Conservation (phyloP, 805 yeast genomes). For the Danielia reshetovae region DNA sequence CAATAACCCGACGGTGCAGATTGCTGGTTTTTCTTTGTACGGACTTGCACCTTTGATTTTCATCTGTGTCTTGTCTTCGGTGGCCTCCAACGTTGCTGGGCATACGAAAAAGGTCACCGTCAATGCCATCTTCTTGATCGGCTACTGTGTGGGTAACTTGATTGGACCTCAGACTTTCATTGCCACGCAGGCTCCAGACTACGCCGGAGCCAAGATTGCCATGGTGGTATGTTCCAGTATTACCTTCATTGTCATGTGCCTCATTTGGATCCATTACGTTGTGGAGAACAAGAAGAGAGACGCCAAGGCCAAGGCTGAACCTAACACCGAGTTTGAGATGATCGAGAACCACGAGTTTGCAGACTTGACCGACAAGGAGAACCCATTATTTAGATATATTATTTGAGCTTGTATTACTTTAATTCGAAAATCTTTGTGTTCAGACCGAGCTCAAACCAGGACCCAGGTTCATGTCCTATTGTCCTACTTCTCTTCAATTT, state of each 20-base stretch:
- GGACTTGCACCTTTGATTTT: conserved; percentile 30
- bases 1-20: conserved; percentile 19
- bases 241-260: conserved; percentile 13
- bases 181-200: conserved; percentile 38
- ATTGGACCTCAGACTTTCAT: conserved; percentile 22
- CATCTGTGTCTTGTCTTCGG: conserved; percentile 28
- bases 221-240: conserved; percentile 30
- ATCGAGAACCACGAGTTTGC: conserved; percentile 6
- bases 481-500: too few species aligned
- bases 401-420: too few species aligned
- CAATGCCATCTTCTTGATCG: conserved; percentile 43
- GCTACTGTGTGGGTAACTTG: conserved; percentile 52
- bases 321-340: conserved; percentile 9
- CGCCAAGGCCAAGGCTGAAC: conserved; percentile 5
- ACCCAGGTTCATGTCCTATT: too few species aligned
- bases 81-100: conserved; percentile 52
- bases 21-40: conserved; percentile 30
- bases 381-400: background rate
- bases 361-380: conserved; percentile 17
- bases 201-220: conserved; percentile 33
- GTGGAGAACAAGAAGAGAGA: conserved; percentile 14
- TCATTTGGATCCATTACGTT: conserved; percentile 11
- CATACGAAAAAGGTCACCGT: conserved; percentile 51
- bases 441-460: too few species aligned
- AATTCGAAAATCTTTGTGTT: too few species aligned